Evolutionary conservation across 176 grass and related monocot genomes (phyloP).

Genomic region (Phragmites australis): DNA sequence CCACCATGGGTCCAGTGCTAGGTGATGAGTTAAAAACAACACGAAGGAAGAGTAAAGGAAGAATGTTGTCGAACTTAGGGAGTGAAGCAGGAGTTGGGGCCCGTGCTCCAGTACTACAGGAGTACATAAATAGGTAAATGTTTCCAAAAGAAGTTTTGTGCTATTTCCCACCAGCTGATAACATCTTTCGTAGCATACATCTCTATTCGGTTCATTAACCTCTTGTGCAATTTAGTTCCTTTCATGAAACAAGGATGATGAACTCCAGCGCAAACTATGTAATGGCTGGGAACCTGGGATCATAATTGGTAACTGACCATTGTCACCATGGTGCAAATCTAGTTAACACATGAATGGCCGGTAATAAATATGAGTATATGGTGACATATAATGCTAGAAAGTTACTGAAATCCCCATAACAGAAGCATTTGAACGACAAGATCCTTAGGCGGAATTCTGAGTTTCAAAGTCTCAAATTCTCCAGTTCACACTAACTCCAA

Average conservation of each 20-base stretch:
- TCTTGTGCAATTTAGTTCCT: too few species aligned
- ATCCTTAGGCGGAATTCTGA: not conserved
- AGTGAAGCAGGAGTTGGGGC: not conserved
- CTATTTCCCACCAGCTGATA: too few species aligned
- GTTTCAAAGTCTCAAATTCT: slow-evolving; percentile 20
- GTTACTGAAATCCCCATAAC: not conserved
- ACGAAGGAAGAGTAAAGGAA: not conserved
- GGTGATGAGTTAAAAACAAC: not conserved
- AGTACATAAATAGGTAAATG: not conserved
- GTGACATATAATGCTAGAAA: slow-evolving; percentile 7
- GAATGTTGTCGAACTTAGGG: not conserved
- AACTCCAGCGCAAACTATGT: too few species aligned
- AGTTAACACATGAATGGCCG: not conserved
- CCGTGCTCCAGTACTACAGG: not conserved
- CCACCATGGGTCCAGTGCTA: too few species aligned
- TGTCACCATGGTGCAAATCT: not conserved
- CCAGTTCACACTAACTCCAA: slow-evolving; percentile 9
- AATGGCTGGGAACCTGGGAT: not conserved
- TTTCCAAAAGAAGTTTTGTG: not conserved
- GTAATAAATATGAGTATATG: not conserved
- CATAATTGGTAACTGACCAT: not conserved
- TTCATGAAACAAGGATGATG: too few species aligned
- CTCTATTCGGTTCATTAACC: too few species aligned
- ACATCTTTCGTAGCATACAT: too few species aligned
- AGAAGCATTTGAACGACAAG: not conserved